These are phyloP conservation scores for Verticillium albo-atrum DNA, from an alignment of 2,329 filamentous ascomycete genomes.

Conservation along the genomic window DNA sequence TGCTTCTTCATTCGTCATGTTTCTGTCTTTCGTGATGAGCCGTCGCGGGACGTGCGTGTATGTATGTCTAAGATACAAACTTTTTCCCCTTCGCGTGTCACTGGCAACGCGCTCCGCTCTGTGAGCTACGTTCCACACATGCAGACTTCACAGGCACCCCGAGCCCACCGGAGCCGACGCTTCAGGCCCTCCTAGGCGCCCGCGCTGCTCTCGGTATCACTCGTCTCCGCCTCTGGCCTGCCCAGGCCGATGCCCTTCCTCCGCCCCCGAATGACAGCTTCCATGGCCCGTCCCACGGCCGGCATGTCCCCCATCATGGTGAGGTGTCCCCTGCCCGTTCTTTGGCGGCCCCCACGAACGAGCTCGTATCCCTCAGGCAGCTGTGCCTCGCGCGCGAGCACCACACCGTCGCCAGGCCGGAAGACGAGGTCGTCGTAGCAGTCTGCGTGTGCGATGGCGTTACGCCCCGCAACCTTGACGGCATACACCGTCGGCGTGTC, in stretches of 20 bases:
- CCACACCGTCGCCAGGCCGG: constrained; percentile 83
- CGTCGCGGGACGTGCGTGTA: background rate
- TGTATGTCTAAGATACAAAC: background rate
- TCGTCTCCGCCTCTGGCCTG: background rate
- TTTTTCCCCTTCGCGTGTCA: background rate
- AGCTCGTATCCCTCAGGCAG: constrained; percentile 73
- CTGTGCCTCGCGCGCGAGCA: constrained; percentile 81
- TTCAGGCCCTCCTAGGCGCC: background rate
- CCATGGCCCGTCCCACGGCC: constrained; percentile 70
- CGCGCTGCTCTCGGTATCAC: background rate
- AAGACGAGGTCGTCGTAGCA: constrained; percentile 86
- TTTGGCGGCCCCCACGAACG: constrained; percentile 69
- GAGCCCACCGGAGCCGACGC: background rate
- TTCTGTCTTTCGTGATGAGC: background rate
- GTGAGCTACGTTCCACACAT: background rate
- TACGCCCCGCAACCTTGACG: constrained; percentile 66
- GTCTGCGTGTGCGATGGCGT: constrained; percentile 71
- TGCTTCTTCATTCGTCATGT: background rate
- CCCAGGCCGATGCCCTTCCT: constrained; percentile 69
- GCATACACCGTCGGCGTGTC: constrained; percentile 80
- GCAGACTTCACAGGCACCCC: background rate
- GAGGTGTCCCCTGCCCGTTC: constrained; percentile 81
- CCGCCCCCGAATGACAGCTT: constrained; percentile 62
- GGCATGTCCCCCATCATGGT: constrained; percentile 81
- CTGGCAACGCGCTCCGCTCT: no score